A percentile compares a stretch with the other conserved stretches of the same genome.
Evolutionary conservation across 768 basidiomycete genomes (phyloP).

Genomic region (Leccinum incarnatum): DNA sequence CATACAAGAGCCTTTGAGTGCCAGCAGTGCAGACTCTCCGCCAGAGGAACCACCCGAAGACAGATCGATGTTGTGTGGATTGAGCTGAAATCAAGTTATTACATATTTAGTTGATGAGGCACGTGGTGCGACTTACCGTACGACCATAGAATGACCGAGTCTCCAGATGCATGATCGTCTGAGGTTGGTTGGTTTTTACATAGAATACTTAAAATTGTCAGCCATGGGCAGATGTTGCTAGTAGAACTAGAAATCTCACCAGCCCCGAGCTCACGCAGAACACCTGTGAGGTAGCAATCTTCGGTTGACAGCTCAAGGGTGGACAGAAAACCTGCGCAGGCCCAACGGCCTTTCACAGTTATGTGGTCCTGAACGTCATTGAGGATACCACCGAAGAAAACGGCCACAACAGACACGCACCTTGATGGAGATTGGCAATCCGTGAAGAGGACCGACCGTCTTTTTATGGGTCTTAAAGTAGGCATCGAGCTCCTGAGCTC

Average conservation of each 20-base stretch:
- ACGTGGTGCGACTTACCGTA: slow-evolving; percentile 14
- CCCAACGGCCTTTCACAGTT: slow-evolving; percentile 40
- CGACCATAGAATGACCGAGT: slow-evolving; percentile 34
- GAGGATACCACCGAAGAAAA: not conserved
- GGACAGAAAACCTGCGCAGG: slow-evolving; percentile 35
- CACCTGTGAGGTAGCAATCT: slow-evolving; percentile 30
- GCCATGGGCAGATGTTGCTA: not conserved
- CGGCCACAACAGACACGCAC: slow-evolving; percentile 16
- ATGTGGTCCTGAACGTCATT: slow-evolving; percentile 34
- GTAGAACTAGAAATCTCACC: slow-evolving; percentile 21
- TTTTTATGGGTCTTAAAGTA: slow-evolving; percentile 37
- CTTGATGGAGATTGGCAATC: slow-evolving; percentile 40
- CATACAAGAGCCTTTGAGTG: slow-evolving; percentile 43
- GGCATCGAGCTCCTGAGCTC: slow-evolving; percentile 42
- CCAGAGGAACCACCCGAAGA: slow-evolving; percentile 53
- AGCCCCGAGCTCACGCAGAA: slow-evolving; percentile 43
- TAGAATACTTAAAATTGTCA: slow-evolving; percentile 35
- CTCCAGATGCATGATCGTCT: slow-evolving; percentile 42
- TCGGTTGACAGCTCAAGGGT: slow-evolving; percentile 25
- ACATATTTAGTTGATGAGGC: not conserved
- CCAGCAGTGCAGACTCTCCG: slow-evolving; percentile 48
- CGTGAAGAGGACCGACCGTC: slow-evolving; percentile 44
- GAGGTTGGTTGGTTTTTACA: slow-evolving; percentile 43
- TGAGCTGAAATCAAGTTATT: slow-evolving; percentile 28
- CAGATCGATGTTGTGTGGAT: slow-evolving; percentile 44